Evolutionary conservation across 139 green algal genomes (phyloP), one percentile per base, ranked within the genome.

Genomic region (Chloropicon primus): DNA sequence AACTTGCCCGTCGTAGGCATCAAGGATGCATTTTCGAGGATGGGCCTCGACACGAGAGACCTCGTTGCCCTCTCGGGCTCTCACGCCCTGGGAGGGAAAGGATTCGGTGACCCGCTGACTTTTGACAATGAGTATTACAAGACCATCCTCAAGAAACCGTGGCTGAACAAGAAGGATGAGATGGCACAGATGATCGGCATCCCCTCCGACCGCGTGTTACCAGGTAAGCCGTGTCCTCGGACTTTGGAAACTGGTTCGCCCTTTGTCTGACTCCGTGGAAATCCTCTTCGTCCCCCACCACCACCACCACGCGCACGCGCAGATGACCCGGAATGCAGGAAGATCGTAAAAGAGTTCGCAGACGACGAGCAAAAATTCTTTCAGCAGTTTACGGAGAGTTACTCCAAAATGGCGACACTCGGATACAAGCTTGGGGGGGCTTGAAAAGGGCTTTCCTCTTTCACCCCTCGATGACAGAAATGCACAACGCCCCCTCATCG

Each of bases 71-170:
- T 95, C 1, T 87, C 76, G 22, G 91, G 91, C 2, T 85, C 87
- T 0, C 91, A 96, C 83, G 96, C 92, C 23, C 81, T 96, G 26
- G 79, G 88, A 74, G 72, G 25, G 79, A 98, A 98, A 81, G 94
- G 94, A 22, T 98, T 93, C 82, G 94, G 94, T 1, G 90, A 95
- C 73, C 86, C 93, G 17, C 41, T 88, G 10, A 89, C 81, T 1
- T 98, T 98, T 89, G 92, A 97, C 86, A 97, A 96, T 76, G 80
- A 78, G 0, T 98, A 98, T 86, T 98, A 89, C 84, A 89, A 73
- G 41, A 80, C 81, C 1, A 85, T 96, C 78, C 83, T 94, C 77
- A 29, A 81, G 21, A 89, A 87, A 78, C 91, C 72, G 41, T 25
- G 76, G 74, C 76, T 87, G 76, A 91, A 84, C 24, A 28, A 74